Evolutionary conservation across 306 rosid species (phyloP).

Genomic region (Hippophae tibetana): DNA sequence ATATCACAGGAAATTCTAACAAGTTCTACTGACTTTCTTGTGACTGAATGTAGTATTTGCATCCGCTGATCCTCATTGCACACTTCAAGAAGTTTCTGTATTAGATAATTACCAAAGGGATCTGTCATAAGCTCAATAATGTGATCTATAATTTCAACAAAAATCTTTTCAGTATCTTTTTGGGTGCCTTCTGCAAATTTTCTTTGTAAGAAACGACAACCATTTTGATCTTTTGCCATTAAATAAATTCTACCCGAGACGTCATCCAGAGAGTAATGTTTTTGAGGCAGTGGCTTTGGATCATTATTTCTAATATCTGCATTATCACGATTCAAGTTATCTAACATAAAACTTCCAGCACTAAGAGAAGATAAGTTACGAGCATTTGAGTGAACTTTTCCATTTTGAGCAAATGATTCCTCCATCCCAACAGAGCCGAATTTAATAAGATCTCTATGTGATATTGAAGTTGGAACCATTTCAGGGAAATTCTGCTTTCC

Average conservation of each 20-base stretch:
- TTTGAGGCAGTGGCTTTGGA: conserved; percentile 28
- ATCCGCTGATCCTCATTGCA: conserved; percentile 41
- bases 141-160: conserved; percentile 35
- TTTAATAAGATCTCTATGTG: conserved; percentile 18
- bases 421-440: conserved; percentile 25
- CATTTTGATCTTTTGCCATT: conserved; percentile 55
- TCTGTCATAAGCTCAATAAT: conserved; percentile 52
- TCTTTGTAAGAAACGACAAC: conserved; percentile 54
- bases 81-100: conserved; percentile 57
- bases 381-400: conserved; percentile 19
- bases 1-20: conserved; percentile 41
- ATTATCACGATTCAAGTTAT: conserved; percentile 13
- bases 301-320: conserved; percentile 16
- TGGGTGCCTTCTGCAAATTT: conserved; percentile 32
- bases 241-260: conserved; percentile 32
- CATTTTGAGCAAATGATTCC: conserved; percentile 23
- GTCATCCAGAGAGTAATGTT: conserved; percentile 34
- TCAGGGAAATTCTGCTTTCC: conserved; percentile 27
- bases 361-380: conserved; percentile 15
- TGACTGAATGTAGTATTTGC: conserved; percentile 31
- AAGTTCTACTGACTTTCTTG: conserved; percentile 33
- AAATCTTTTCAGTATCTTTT: conserved; percentile 33
- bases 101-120: conserved; percentile 52
- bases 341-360: conserved; percentile 10
- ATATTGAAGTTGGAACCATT: conserved; percentile 21